Evolutionary conservation across 495 filamentous ascomycete genomes (phyloP).

Genomic region (Neurospora pannonica): DNA sequence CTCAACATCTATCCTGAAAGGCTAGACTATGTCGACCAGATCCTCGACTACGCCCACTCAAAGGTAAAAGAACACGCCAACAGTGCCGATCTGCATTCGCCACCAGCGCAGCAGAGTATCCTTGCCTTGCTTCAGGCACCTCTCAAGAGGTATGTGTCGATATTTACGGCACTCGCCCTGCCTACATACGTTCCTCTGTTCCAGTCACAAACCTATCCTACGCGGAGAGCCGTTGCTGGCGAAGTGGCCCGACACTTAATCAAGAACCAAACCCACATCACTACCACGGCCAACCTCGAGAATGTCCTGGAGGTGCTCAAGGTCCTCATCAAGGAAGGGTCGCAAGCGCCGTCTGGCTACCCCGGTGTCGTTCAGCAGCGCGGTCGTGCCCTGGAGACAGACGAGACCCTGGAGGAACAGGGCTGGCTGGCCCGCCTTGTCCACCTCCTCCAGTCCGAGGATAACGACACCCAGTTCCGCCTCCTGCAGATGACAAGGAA

Average conservation of each 20-base stretch:
- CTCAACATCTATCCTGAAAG: constrained; percentile 90
- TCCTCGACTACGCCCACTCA: constrained; percentile 76
- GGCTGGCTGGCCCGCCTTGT: constrained; percentile 89
- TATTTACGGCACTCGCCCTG: constrained; percentile 87
- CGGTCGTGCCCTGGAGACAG: constrained; percentile 60
- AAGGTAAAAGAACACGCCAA: constrained; percentile 87
- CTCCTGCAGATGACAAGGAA: constrained; percentile 84
- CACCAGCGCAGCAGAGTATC: constrained; percentile 77
- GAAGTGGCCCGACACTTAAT: constrained; percentile 74
- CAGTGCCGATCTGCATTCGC: constrained; percentile 86
- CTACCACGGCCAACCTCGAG: constrained; percentile 68
- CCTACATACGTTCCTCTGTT: constrained; percentile 86
- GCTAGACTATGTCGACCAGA: constrained; percentile 91
- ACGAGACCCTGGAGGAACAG: constrained; percentile 96
- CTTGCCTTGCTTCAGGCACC: constrained; percentile 81
- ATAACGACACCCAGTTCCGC: constrained; percentile 92
- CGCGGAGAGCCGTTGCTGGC: constrained; percentile 78
- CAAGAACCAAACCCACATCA: constrained; percentile 67
- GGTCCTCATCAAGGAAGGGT: constrained; percentile 87
- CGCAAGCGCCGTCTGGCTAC: constrained; percentile 74
- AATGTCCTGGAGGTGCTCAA: constrained; percentile 79
- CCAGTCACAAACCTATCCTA: constrained; percentile 87
- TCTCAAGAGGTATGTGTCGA: constrained; percentile 77
- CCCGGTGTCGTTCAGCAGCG: constrained; percentile 64
- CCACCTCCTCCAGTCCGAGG: constrained; percentile 70